Base-by-base conservation (phyloP, 148 eudicot species). In the Rheum nobile region DNA sequence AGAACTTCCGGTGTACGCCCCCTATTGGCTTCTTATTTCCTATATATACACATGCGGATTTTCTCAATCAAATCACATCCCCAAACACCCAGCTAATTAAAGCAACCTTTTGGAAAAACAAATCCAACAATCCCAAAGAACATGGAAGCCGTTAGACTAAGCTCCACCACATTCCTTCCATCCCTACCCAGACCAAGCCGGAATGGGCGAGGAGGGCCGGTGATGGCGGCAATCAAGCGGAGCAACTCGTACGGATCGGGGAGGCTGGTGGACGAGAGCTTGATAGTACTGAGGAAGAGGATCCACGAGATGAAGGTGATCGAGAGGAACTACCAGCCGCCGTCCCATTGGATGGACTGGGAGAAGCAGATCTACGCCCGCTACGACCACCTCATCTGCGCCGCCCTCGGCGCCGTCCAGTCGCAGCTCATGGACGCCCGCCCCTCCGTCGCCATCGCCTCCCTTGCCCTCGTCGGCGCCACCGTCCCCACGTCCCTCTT, bases 261-360 rank as follows among this genome's bases (percentile, higher is more conserved):
- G 16, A 71, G 81, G 65, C 31, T 50, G 19, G 88, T 85, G 32
- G 83, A 85, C 70, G 83, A 80, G 75, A 80, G 74, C 71, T 41
- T 85, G 79, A 72, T 82, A 19, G 83, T 85, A 42, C 59, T 85
- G 19, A 55, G 88, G 28, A 80, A 75, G 70, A 72, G 88, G 70
- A 85, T 85, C 28, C 83, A 74, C n/a, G 88, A 82, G 72, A 76
- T 75, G 75, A 78, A 74, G 75, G 82, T 85, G 80, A 54, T 59
- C 0, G 83, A 85, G 82, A 57, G 76, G 39, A 73, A 80, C 44
- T 71, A 76, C 65, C 80, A 76, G 74, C 79, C 79, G 0, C 84
- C 84, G 0, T 37, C 72, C 0, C 31, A 78, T 37, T 83, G 83
- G 86, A 77, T 77, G 83, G 81, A 61, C 26, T 83, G 86, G 83